Evolutionary conservation across 1,284 basidiomycete genomes (phyloP), one percentile per base, ranked within the genome.

Genomic region (Boletus smithii): DNA sequence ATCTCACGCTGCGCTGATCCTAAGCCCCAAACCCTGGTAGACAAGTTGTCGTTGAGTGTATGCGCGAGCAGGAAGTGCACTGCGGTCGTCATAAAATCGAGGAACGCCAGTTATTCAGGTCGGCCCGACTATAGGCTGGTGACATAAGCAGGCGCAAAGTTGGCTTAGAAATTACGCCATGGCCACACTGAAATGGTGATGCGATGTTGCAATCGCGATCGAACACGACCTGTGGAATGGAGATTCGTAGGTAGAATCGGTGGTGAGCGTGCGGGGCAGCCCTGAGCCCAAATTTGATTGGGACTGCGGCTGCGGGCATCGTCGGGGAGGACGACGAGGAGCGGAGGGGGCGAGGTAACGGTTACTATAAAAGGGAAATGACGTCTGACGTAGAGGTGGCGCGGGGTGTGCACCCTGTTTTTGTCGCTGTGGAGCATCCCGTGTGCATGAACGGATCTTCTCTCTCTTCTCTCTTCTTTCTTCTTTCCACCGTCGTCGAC

Each of bases 341-440:
- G 37, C n/a, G n/a, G n/a, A n/a, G n/a, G n/a, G 29, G 26, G 42
- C 38, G 43, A 49, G 30, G 51, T 52, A 47, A 47, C 10, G 5
- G 18, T 11, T 42, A 6, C 43, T 20, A 50, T 45, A 59, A 49
- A 49, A 47, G 50, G 54, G 11, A 34, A 37, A 66, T 66, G 61
- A 68, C 62, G 63, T 68, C 59, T 61, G 61, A 65, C 56, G 47
- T 56, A 42, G 55, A 44, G 34, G 60, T 62, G 61, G 61, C 61
- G 63, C 62, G 39, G 49, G 46, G 56, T 59, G 56, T 49, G 63
- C 18, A 66, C 65, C 61, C 61, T 63, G 62, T 68, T 68, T 63
- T 68, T 55, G 62, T 63, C 60, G 56, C 48, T 68, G 61, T 63
- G 61, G 61, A 63, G 61, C 64, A 13, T 53, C 39, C 54, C n/a